Evolutionary conservation across 495 filamentous ascomycete genomes (phyloP).

Genomic region (Melanomma pulvis-pyrius): DNA sequence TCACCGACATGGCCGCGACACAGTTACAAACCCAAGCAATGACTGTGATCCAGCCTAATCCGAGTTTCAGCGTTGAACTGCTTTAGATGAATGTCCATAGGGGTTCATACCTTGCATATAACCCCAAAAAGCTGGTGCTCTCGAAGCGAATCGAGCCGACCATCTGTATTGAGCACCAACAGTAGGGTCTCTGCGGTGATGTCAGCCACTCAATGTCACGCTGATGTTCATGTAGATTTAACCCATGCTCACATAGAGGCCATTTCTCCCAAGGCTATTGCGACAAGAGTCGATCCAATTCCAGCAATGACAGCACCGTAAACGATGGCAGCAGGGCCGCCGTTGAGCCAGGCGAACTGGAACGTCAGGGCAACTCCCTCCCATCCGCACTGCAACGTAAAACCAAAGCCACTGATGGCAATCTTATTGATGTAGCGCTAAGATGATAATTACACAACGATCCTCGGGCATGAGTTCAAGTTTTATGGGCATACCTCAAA

Average conservation of each 20-base stretch:
- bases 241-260: conserved; percentile 39
- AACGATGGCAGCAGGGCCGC: conserved; percentile 44
- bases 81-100: background rate
- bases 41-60: conserved; percentile 24
- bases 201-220: background rate
- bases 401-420: conserved; percentile 30
- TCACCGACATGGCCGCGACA: conserved; percentile 1
- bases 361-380: conserved; percentile 38
- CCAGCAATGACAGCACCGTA: conserved; percentile 39
- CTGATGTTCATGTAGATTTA: background rate
- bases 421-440: conserved; percentile 32
- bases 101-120: conserved; percentile 18
- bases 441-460: background rate
- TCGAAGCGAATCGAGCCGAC: conserved; percentile 40
- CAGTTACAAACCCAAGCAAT: conserved; percentile 21
- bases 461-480: background rate
- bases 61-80: background rate
- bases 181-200: conserved; percentile 25
- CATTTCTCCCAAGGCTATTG: conserved; percentile 42
- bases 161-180: conserved; percentile 35
- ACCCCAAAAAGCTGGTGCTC: conserved; percentile 43
- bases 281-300: conserved; percentile 35
- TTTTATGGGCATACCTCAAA: background rate
- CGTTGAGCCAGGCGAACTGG: conserved; percentile 37
- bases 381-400: conserved; percentile 35